phyloP scores from a whole-genome alignment of 345 rosid species.

The Theobroma cacao region DNA sequence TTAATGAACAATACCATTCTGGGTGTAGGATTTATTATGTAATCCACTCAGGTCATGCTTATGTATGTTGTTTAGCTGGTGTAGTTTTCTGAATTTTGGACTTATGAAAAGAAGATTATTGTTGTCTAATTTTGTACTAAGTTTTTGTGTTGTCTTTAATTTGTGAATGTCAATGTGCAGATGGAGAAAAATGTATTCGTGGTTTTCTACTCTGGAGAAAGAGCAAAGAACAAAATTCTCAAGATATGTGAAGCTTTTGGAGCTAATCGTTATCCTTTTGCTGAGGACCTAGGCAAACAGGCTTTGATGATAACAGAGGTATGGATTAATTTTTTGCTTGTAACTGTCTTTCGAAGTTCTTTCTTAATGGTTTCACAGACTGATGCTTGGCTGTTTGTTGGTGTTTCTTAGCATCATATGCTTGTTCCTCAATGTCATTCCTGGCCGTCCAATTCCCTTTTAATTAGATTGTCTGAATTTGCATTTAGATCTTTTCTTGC shows the following conservation, averaged over 20 bases:
- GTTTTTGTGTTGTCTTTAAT: slow-evolving; percentile 16
- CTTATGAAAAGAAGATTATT: neutral
- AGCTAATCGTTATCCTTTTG: slow-evolving; percentile 89
- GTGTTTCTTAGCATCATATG: neutral
- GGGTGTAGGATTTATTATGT: neutral
- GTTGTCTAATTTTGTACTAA: neutral
- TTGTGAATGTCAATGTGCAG: slow-evolving; percentile 43
- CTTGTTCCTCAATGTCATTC: neutral
- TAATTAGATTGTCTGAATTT: neutral
- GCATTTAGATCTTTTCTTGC: neutral
- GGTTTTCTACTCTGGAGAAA: slow-evolving; percentile 90
- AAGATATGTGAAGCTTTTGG: slow-evolving; percentile 98
- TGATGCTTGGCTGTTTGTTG: slow-evolving; percentile 6
- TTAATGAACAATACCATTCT: neutral
- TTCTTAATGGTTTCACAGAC: neutral
- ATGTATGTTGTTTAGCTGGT: neutral
- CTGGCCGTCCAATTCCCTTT: neutral
- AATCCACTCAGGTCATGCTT: neutral
- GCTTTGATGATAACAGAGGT: slow-evolving; percentile 66
- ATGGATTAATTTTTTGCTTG: slow-evolving; percentile 15
- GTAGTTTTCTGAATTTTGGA: slow-evolving; percentile 1
- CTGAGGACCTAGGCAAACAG: slow-evolving; percentile 76
- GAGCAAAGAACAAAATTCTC: slow-evolving; percentile 78
- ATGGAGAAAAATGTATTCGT: slow-evolving; percentile 87
- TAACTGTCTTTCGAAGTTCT: neutral